Evolutionary conservation across 352 stramenopile genomes (phyloP).

Genomic region (Phytophthora colocasiae): DNA sequence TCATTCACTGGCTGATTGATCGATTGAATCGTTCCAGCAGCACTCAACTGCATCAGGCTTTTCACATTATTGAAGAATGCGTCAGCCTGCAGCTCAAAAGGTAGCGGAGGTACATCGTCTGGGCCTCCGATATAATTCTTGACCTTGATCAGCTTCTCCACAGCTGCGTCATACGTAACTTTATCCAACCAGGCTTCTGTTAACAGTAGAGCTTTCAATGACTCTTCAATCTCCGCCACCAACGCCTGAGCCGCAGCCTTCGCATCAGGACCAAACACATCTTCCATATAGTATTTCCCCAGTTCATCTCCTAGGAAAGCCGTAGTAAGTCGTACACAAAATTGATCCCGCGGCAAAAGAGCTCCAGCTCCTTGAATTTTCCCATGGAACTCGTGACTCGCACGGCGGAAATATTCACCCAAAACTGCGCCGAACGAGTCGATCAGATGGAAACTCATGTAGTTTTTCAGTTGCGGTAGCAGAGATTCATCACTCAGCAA

Average conservation of each 20-base stretch:
- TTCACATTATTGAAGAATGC: conserved; percentile 68
- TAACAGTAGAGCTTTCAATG: conserved; percentile 80
- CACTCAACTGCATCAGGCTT: conserved; percentile 45
- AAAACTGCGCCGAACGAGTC: conserved; percentile 51
- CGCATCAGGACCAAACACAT: conserved; percentile 84
- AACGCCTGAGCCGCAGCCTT: conserved; percentile 83
- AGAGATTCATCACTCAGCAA: conserved; percentile 45
- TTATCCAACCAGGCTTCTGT: conserved; percentile 91
- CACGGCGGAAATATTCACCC: conserved; percentile 61
- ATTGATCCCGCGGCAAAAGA: conserved; percentile 51
- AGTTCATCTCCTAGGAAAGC: conserved; percentile 86
- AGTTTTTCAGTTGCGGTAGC: conserved; percentile 57
- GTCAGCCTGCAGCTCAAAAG: conserved; percentile 57
- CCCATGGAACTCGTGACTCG: conserved; percentile 59
- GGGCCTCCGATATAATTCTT: conserved; percentile 78
- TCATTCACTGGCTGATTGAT: conserved; percentile 61
- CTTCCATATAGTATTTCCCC: conserved; percentile 89
- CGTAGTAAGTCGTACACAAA: conserved; percentile 80
- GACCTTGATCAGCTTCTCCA: conserved; percentile 92
- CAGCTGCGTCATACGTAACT: conserved; percentile 73
- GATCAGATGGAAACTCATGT: conserved; percentile 71
- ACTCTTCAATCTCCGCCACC: conserved; percentile 87
- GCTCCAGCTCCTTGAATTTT: conserved; percentile 39
- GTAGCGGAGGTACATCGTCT: conserved; percentile 50
- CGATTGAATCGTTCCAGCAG: conserved; percentile 33